Evolutionary conservation across 257 asterid species (phyloP).

Genomic region (Fraxinus quadrangulata): DNA sequence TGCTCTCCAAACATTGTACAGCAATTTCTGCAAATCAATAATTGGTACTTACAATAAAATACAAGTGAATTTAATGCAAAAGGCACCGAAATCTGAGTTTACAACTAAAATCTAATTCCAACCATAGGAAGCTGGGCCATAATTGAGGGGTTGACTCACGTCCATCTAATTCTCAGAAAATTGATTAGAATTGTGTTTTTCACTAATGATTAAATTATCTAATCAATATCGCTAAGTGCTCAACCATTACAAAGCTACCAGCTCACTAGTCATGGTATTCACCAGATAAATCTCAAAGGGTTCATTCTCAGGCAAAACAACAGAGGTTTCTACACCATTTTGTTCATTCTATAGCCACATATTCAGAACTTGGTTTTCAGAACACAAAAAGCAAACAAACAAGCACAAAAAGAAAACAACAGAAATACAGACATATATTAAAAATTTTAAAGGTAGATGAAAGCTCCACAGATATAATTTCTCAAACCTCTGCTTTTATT

Average conservation of each 20-base stretch:
- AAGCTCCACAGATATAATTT: slow-evolving; percentile 23
- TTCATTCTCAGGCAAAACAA: not conserved
- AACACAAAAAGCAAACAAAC: not conserved
- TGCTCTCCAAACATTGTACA: slow-evolving; percentile 59
- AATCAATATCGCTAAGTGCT: not conserved
- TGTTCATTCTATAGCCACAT: not conserved
- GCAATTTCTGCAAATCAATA: slow-evolving; percentile 57
- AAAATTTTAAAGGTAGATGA: slow-evolving; percentile 3
- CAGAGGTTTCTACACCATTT: not conserved
- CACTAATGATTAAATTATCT: not conserved
- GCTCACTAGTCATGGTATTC: slow-evolving; percentile 6
- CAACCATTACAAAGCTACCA: slow-evolving; percentile 4
- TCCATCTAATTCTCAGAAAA: slow-evolving; percentile 1
- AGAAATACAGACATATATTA: not conserved
- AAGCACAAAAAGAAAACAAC: not conserved
- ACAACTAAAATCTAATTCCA: slow-evolving; percentile 12
- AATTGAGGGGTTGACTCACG: not conserved
- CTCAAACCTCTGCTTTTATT: slow-evolving; percentile 74
- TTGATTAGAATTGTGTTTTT: not conserved
- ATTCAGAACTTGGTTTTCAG: not conserved
- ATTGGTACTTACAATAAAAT: not conserved
- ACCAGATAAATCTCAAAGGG: not conserved
- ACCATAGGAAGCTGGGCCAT: not conserved
- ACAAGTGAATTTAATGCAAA: not conserved
- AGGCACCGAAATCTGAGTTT: not conserved